phyloP scores from a whole-genome alignment of 352 stramenopile species.

The Globisporangium camurandrum region DNA sequence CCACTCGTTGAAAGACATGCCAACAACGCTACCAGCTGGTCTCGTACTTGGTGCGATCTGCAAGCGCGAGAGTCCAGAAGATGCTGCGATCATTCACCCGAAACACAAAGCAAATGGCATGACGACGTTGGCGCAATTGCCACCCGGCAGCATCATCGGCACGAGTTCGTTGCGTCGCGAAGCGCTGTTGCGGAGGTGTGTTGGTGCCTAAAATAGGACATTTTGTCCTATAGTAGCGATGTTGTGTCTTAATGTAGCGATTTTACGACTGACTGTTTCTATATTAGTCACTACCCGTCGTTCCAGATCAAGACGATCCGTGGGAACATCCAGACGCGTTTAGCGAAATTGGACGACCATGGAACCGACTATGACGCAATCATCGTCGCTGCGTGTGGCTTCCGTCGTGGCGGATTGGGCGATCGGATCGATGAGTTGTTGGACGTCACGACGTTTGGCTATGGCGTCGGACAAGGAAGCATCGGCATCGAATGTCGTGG shows the following conservation, averaged over 20 bases:
- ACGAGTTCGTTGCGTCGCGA: constrained; percentile 81
- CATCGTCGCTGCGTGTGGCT: constrained; percentile 78
- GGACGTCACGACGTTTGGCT: constrained; percentile 61
- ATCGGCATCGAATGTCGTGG: constrained; percentile 80
- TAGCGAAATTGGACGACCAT: constrained; percentile 79
- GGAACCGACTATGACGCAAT: constrained; percentile 85
- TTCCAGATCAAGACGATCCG: constrained; percentile 81
- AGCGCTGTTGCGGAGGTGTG: constrained; percentile 40
- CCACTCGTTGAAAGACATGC: constrained; percentile 89
- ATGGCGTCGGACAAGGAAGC: constrained; percentile 79
- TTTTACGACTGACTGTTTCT: not conserved
- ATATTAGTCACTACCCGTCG: constrained; percentile 42
- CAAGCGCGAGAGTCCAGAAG: constrained; percentile 77
- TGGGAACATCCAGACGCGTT: constrained; percentile 84
- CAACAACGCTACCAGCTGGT: constrained; percentile 65
- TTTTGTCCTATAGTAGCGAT: too few relatives aligned
- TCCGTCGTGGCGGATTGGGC: constrained; percentile 62
- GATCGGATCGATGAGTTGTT: constrained; percentile 75
- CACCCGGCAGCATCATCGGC: constrained; percentile 63
- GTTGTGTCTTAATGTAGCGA: not conserved
- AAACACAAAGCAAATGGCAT: constrained; percentile 72
- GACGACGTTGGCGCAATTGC: constrained; percentile 44
- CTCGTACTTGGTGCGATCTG: constrained; percentile 78
- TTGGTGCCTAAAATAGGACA: too few relatives aligned
- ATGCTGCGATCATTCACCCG: constrained; percentile 76